Evolutionary conservation across 768 basidiomycete genomes (phyloP).

Genomic region (Myochromella boudieri): DNA sequence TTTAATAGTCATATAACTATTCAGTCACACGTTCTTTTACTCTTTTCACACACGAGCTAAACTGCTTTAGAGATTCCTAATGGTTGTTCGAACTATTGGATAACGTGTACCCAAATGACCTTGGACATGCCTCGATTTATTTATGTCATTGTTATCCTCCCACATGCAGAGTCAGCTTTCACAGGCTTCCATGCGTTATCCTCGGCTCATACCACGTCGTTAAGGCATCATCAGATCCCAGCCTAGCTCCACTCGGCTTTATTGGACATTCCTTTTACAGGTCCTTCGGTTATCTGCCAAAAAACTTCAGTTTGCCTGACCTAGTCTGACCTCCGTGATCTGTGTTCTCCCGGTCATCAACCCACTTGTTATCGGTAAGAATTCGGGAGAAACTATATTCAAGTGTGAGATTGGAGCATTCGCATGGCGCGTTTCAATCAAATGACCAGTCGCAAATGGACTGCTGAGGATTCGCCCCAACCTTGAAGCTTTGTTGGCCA

Average conservation of each 20-base stretch:
- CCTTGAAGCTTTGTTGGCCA: constrained; percentile 31
- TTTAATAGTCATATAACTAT: constrained; percentile 1
- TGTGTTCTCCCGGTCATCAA: background rate
- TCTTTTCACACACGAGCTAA: constrained; percentile 7
- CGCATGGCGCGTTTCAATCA: constrained; percentile 28
- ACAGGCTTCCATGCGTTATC: background rate
- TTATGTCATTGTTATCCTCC: constrained; percentile 2
- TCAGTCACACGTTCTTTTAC: constrained; percentile 13
- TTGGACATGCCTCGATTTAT: constrained; percentile 7
- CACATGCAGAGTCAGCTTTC: constrained; percentile 6
- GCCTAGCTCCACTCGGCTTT: constrained; percentile 8
- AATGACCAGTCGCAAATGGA: constrained; percentile 31
- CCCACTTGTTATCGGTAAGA: constrained; percentile 5
- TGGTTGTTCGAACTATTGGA: constrained; percentile 32
- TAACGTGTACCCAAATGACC: constrained; percentile 29
- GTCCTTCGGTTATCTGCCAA: background rate
- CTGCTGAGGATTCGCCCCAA: constrained; percentile 22
- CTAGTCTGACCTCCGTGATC: background rate
- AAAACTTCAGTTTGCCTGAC: background rate
- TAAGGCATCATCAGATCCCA: constrained; percentile 14
- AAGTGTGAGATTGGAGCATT: constrained; percentile 13
- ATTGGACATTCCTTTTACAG: constrained; percentile 6
- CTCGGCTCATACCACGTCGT: constrained; percentile 3
- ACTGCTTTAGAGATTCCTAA: constrained; percentile 27
- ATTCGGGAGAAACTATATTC: constrained; percentile 8